Evolutionary conservation across 352 stramenopile species (phyloP).

Genomic region (Globisporangium irregulare): DNA sequence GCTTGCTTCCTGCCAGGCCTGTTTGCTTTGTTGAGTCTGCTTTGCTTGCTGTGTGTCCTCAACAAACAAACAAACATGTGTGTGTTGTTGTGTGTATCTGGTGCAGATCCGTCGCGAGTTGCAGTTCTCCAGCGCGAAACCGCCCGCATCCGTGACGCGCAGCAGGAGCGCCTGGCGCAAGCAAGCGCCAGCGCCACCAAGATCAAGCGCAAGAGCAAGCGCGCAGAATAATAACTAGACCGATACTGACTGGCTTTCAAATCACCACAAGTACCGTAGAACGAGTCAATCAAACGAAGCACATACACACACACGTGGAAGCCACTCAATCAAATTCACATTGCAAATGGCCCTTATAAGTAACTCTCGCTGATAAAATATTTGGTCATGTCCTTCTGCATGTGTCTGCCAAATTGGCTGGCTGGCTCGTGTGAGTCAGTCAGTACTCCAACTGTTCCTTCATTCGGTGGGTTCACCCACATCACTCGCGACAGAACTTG

Average conservation of each 20-base stretch:
- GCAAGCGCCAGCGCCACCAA: conserved; percentile 15
- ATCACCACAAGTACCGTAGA: background rate
- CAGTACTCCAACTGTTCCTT: background rate
- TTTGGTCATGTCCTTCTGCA: background rate
- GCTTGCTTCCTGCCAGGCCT: background rate
- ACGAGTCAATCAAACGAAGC: too few relatives aligned
- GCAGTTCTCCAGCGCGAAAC: conserved; percentile 52
- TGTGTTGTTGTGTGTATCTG: conserved; percentile 13
- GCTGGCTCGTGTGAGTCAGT: background rate
- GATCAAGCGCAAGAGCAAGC: conserved; percentile 17
- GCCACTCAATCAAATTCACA: background rate
- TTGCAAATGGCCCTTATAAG: background rate
- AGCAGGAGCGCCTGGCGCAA: conserved; percentile 36
- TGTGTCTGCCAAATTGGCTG: background rate
- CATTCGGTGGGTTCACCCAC: background rate
- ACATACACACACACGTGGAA: background rate
- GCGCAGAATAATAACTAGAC: background rate
- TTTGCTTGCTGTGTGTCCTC: background rate
- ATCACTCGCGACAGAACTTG: conserved; percentile 38
- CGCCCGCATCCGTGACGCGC: conserved; percentile 48
- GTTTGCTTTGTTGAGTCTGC: background rate
- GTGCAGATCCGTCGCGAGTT: conserved; percentile 50
- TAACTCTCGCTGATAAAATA: background rate
- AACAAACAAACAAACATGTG: conserved; percentile 5
- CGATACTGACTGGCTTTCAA: background rate